A percentile compares a stretch with the other conserved stretches of the same genome.
Conservation (phyloP, 2,329 filamentous ascomycete genomes). For the Arthrobotrys sinensis region DNA sequence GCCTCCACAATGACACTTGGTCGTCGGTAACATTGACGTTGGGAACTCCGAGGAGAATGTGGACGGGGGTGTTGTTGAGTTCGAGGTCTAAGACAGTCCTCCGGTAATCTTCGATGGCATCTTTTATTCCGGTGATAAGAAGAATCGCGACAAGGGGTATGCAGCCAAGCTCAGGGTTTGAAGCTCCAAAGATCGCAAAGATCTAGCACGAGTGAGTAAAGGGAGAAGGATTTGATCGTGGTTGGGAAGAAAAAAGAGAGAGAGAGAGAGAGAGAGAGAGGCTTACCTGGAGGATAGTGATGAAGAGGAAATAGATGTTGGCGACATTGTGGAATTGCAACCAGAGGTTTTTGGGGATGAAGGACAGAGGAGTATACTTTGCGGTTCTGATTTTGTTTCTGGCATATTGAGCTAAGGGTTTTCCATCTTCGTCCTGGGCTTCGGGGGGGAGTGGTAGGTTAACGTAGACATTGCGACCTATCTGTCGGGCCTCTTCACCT, state of each 20-base stretch:
- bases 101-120: constrained; percentile 94
- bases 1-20: constrained; percentile 86
- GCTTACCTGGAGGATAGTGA: constrained; percentile 93
- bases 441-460: constrained; percentile 84
- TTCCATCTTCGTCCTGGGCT: constrained; percentile 84
- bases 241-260: constrained; percentile 63
- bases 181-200: constrained; percentile 94
- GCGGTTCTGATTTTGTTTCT: constrained; percentile 98
- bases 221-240: neutral
- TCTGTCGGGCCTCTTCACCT: constrained; percentile 34
- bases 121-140: constrained; percentile 88
- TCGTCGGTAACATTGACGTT: constrained; percentile 95
- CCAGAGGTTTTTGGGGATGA: constrained; percentile 96
- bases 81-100: constrained; percentile 92
- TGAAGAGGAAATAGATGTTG: constrained; percentile 97
- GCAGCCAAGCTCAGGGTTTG: constrained; percentile 89
- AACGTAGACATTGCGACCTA: constrained; percentile 80
- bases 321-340: constrained; percentile 99
- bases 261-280: constrained; percentile 9
- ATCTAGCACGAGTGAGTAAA: constrained; percentile 74
- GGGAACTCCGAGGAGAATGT: constrained; percentile 87
- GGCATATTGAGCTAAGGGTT: constrained; percentile 78
- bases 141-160: constrained; percentile 95
- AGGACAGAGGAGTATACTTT: constrained; percentile 96
- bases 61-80: constrained; percentile 95